These are phyloP conservation scores for Xylaria acuta DNA, from an alignment of 495 filamentous ascomycete species.

Conservation along the genomic window DNA sequence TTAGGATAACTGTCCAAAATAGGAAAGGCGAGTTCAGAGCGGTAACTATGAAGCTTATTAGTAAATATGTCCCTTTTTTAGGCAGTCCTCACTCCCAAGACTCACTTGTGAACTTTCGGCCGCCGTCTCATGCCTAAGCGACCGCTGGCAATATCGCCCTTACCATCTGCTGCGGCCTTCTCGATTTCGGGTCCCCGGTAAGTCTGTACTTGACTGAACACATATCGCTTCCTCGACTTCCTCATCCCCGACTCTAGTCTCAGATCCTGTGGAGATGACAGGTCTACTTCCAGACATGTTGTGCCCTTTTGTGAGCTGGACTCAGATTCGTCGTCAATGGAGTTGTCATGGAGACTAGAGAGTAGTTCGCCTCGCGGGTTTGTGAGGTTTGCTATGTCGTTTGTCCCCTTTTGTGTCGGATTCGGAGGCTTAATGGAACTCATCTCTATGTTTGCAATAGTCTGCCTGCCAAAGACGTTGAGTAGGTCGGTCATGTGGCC, in stretches of 20 bases:
- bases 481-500: slow-evolving; percentile 73
- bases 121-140: slow-evolving; percentile 47
- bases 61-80: neutral
- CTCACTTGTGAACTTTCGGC: slow-evolving; percentile 68
- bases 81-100: slow-evolving; percentile 17
- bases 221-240: slow-evolving; percentile 51
- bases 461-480: slow-evolving; percentile 79
- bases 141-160: slow-evolving; percentile 37
- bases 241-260: slow-evolving; percentile 32
- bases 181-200: slow-evolving; percentile 43
- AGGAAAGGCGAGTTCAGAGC: slow-evolving; percentile 70
- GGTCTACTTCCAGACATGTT: slow-evolving; percentile 62
- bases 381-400: slow-evolving; percentile 30
- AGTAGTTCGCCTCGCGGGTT: slow-evolving; percentile 33
- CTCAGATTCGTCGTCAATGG: slow-evolving; percentile 32
- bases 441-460: slow-evolving; percentile 75
- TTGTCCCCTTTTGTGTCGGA: slow-evolving; percentile 30
- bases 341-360: slow-evolving; percentile 21
- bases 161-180: slow-evolving; percentile 38
- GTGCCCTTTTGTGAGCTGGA: slow-evolving; percentile 40
- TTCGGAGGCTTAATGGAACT: slow-evolving; percentile 39
- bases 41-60: slow-evolving; percentile 41
- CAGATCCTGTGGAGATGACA: slow-evolving; percentile 55
- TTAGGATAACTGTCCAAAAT: slow-evolving; percentile 80
- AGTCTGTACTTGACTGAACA: slow-evolving; percentile 68